Evolutionary conservation across 1,139 yeast species (phyloP), one percentile per base, ranked within the genome.

Genomic region (Kurtzmaniella quercitrusa): DNA sequence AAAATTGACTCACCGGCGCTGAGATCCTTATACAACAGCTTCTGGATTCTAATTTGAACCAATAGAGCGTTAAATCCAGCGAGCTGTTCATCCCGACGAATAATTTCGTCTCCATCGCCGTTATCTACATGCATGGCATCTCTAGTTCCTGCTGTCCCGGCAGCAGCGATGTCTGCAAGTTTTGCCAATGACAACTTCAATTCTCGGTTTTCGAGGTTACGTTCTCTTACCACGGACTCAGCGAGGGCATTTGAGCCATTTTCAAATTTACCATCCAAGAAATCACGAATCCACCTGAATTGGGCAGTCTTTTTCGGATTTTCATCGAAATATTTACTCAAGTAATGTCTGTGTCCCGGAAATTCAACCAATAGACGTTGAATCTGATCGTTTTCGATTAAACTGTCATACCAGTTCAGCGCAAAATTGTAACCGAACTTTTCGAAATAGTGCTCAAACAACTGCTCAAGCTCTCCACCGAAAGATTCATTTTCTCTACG

Each of bases 211-310:
- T 65, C 68, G 41, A 77, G 66, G 12, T 65, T 60, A 16, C 75
- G 81, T 18, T 68, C 70, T 2, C 59, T 54, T n/a, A 61, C 57
- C 3, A 78, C 72, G 7, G 79, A 70, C 4, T 59, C 52, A 2
- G 65, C 48, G 21, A 88, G 64, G 0, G 74, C 67, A 8, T 60
- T 54, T 1, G 84, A 69, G 0, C 91, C 93, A 2, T 60, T 55
- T 3, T 47, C 49, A 55, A 73, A 85, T 4, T 81, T 69, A 3
- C 65, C 69, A 49, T 75, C 79, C 34, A 77, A 58, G 16, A 88
- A 60, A 46, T 84, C 77, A 46, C 80, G 74, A 34, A 89, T 82
- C 97, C 97, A 90, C 1, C 90, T 75, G 39, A 88, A 74, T 38
- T 73, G 66, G 3, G 79, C 77, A 42, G 81, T 77, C 46, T 74